Conservation (phyloP, 345 rosid genomes). For the Xanthoceras sorbifolium region DNA sequence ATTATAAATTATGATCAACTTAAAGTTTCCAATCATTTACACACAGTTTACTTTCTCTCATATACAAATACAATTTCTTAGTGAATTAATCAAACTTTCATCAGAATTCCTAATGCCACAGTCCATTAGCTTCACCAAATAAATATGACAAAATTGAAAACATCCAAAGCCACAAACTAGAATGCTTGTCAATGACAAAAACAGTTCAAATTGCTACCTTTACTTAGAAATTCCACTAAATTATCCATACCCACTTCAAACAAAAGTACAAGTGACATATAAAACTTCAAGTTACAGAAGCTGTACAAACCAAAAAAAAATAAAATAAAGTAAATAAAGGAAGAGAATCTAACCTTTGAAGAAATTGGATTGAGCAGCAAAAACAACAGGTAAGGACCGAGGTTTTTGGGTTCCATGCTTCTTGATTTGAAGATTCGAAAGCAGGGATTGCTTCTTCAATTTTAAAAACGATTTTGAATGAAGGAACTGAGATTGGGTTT, state of each 20-base stretch:
- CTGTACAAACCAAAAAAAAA: neutral
- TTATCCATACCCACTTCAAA: neutral
- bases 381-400: constrained; percentile 32
- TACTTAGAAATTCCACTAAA: neutral
- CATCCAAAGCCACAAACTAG: neutral
- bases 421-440: constrained; percentile 20
- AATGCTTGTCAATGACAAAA: neutral
- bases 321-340: neutral
- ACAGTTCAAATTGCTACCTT: neutral
- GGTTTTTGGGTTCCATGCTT: constrained; percentile 27
- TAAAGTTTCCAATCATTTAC: neutral
- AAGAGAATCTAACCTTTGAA: constrained; percentile 44
- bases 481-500: constrained; percentile 32
- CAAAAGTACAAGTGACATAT: neutral
- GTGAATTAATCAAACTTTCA: neutral
- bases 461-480: constrained; percentile 31
- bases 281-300: neutral
- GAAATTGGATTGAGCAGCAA: constrained; percentile 50
- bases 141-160: neutral
- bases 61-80: neutral
- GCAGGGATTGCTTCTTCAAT: constrained; percentile 29
- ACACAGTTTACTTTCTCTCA: neutral
- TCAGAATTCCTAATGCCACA: neutral
- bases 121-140: neutral
- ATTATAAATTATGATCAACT: neutral